phyloP scores from a whole-genome alignment of 257 asterid species.

The Penstemon davidsonii region DNA sequence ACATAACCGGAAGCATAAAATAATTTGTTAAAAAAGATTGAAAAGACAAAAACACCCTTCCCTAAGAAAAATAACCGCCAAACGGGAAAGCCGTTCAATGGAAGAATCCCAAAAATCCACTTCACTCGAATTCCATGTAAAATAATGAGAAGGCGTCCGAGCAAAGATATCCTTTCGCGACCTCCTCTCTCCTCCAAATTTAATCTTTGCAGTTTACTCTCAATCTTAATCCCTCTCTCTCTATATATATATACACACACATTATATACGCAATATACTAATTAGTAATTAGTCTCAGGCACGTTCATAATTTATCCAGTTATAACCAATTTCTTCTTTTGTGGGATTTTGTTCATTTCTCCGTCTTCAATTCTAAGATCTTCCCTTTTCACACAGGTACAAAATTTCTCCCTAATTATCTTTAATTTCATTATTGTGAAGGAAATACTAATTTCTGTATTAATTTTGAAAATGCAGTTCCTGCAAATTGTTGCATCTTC shows the following conservation, averaged over 20 bases:
- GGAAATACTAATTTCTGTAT: neutral
- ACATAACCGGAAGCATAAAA: neutral
- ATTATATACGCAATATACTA: neutral
- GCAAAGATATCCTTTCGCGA: constrained; percentile 53
- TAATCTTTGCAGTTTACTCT: constrained; percentile 13
- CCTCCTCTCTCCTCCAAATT: constrained; percentile 46
- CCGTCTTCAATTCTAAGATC: constrained; percentile 26
- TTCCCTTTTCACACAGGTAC: constrained; percentile 32
- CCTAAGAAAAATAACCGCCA: constrained; percentile 32
- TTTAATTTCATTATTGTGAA: neutral
- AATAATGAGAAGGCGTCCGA: constrained; percentile 58
- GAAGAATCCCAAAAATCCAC: constrained; percentile 26
- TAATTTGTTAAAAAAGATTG: neutral
- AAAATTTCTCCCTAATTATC: neutral
- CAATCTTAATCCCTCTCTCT: constrained; percentile 3
- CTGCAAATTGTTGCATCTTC: constrained; percentile 24
- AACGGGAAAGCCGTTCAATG: constrained; percentile 26
- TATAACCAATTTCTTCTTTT: constrained; percentile 29
- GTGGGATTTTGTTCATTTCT: constrained; percentile 10
- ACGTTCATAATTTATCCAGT: constrained; percentile 29
- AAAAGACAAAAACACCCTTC: constrained; percentile 32
- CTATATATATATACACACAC: neutral
- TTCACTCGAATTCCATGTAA: constrained; percentile 33
- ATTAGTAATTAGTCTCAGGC: constrained; percentile 15
- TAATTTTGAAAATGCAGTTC: neutral